These are phyloP conservation scores for Striga hermonthica DNA, from an alignment of 305 asterid species.

Conservation along the genomic window DNA sequence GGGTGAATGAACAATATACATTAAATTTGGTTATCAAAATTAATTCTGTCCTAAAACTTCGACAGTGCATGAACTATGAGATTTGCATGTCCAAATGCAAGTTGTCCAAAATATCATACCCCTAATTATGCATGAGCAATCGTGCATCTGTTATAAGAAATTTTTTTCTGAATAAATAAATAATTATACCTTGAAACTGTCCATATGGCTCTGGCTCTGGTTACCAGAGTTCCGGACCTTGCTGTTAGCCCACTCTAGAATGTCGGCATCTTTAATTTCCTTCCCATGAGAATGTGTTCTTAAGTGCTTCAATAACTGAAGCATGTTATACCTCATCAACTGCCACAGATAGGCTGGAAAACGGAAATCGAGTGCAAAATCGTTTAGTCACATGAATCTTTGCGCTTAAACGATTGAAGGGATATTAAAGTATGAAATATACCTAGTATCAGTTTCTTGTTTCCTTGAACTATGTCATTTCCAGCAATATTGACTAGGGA, in stretches of 20 bases:
- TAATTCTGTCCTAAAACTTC: no score
- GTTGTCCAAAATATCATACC: background rate
- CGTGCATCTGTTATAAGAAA: background rate
- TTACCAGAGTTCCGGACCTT: conserved; percentile 69
- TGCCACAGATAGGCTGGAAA: conserved; percentile 95
- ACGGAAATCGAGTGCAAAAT: conserved; percentile 38
- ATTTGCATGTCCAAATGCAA: background rate
- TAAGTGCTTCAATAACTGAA: conserved; percentile 83
- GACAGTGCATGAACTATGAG: background rate
- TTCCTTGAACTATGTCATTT: conserved; percentile 90
- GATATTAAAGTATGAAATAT: conserved; percentile 26
- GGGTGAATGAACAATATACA: no score
- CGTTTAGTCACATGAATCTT: conserved; percentile 26
- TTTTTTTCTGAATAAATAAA: background rate
- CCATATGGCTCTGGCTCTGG: conserved; percentile 63
- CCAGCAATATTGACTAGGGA: conserved; percentile 92
- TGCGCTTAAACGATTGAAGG: background rate
- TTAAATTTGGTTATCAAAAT: no score
- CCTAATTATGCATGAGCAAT: background rate
- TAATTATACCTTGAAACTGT: conserved; percentile 71
- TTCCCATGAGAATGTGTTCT: conserved; percentile 87
- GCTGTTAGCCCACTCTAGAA: conserved; percentile 84
- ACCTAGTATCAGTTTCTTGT: conserved; percentile 90
- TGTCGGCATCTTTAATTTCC: conserved; percentile 78
- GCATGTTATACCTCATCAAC: conserved; percentile 91